Evolutionary conservation across 225 moss, liverwort and hornwort species (phyloP).

Genomic region (Marchantia paleacea): DNA sequence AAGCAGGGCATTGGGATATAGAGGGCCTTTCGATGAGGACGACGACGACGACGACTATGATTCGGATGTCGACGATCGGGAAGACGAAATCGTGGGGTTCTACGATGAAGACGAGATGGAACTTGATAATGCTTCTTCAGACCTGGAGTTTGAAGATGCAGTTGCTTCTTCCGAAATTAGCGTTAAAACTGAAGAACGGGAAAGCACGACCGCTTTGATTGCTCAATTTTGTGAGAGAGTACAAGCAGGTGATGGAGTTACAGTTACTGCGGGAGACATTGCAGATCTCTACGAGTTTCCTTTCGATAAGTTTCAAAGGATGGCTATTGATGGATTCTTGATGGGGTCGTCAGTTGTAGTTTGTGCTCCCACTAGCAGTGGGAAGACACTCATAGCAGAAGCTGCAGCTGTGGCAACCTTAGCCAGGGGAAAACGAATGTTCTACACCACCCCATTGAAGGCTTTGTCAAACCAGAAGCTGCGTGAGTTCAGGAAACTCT

Average conservation of each 20-base stretch:
- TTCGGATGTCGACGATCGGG: conserved; percentile 38
- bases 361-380: conserved; percentile 94
- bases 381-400: conserved; percentile 91
- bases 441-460: conserved; percentile 96
- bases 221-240: conserved; percentile 61
- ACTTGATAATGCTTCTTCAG: conserved; percentile 20
- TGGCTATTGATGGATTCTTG: conserved; percentile 77
- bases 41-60: conserved; percentile 26
- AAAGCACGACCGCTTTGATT: conserved; percentile 40
- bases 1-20: conserved; percentile 25
- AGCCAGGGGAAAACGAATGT: conserved; percentile 68
- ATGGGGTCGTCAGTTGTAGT: conserved; percentile 83
- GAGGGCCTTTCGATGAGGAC: conserved; percentile 44
- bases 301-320: conserved; percentile 78
- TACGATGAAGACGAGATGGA: conserved; percentile 53
- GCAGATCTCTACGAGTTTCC: conserved; percentile 67
- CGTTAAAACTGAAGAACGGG: conserved; percentile 1
- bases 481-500: conserved; percentile 81
- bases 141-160: conserved; percentile 26
- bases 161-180: not conserved
- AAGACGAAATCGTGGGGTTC: conserved; percentile 52
- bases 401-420: conserved; percentile 88
- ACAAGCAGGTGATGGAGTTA: conserved; percentile 61
- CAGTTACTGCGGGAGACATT: conserved; percentile 62
- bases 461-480: conserved; percentile 96